Evolutionary conservation across 2,329 filamentous ascomycete species (phyloP), one percentile per base, ranked within the genome.

Genomic region (Leptoxyphium fumago): DNA sequence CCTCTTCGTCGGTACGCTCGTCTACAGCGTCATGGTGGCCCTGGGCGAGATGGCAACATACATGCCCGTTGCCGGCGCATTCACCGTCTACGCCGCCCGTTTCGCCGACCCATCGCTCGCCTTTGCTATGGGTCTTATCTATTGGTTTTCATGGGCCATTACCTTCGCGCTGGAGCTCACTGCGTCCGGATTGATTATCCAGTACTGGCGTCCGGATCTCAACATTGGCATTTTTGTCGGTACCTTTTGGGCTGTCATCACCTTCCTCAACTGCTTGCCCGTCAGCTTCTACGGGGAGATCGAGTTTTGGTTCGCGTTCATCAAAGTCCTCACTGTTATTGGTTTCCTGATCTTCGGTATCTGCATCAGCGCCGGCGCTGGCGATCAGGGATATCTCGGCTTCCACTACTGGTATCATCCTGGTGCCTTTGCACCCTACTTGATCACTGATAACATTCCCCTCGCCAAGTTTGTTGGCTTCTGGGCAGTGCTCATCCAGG

Each of bases 41-140:
- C 51, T 77, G 29, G 74, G 71, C 43, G 75, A 78, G 59, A 75
- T 78, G 70, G 69, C 68, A 43, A 68, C 73, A 5, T 75, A 73
- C 47, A 39, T 52, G 18, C 74, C 74, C 3, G 61, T 76, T 42
- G 64, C 51, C 6, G 64, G 71, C 30, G 67, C 72, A 39, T 70
- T 70, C n/a, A 72, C 77, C 39, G 73, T 74, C 36, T 72, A 76
- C 49, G 71, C 70, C 44, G 65, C 63, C 13, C 68, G 73, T n/a
- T 77, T 72, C 48, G 67, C 74, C 28, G 74, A 78, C 51, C 70
- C 72, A 2, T 71, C 71, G 13, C 60, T 79, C 29, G 75, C 74
- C 10, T 69, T 69, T 41, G 64, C 64, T 2, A 55, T 63, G 41
- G 66, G 65, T 10, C 69, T 63, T 60, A 61, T 65, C 26, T 66